Evolutionary conservation across 2,329 filamentous ascomycete genomes (phyloP).

Genomic region (Lithohypha guttulata): DNA sequence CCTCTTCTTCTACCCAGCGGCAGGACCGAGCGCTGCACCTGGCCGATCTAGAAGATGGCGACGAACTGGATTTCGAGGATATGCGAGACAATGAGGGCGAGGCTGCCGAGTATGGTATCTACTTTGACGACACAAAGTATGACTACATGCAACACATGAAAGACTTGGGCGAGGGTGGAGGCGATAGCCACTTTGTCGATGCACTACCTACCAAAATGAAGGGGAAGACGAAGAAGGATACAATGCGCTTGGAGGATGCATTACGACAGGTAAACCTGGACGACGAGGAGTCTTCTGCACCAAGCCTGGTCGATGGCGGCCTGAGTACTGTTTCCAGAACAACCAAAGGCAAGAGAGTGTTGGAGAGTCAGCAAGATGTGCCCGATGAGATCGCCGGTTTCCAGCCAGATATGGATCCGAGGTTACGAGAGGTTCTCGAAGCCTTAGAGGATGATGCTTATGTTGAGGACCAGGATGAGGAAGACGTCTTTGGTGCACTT

Average conservation of each 20-base stretch:
- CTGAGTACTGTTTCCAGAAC: conserved; percentile 44
- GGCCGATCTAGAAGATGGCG: conserved; percentile 56
- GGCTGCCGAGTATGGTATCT: conserved; percentile 86
- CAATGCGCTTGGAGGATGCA: conserved; percentile 77
- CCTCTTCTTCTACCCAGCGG: conserved; percentile 25
- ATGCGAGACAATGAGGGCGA: conserved; percentile 89
- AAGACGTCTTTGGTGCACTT: conserved; percentile 72
- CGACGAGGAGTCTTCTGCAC: conserved; percentile 34
- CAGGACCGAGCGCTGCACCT: conserved; percentile 48
- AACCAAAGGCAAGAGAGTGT: conserved; percentile 56
- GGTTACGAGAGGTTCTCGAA: conserved; percentile 80
- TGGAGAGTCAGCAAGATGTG: conserved; percentile 85
- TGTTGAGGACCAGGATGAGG: conserved; percentile 66
- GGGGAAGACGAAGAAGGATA: conserved; percentile 58
- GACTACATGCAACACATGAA: conserved; percentile 99
- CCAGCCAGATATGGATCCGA: conserved; percentile 94
- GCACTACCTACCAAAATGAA: conserved; percentile 46
- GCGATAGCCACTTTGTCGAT: conserved; percentile 75
- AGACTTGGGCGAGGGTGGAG: conserved; percentile 61
- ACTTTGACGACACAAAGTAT: conserved; percentile 88
- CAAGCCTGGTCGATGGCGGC: conserved; percentile 58
- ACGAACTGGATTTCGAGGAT: conserved; percentile 53
- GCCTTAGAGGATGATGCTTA: conserved; percentile 92
- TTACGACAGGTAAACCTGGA: conserved; percentile 49
- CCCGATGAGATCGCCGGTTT: conserved; percentile 88